Percentiles rank a stretch among this genome's conserved stretches.
phyloP scores from a whole-genome alignment of 306 rosid species.

The Glycine tomentella region DNA sequence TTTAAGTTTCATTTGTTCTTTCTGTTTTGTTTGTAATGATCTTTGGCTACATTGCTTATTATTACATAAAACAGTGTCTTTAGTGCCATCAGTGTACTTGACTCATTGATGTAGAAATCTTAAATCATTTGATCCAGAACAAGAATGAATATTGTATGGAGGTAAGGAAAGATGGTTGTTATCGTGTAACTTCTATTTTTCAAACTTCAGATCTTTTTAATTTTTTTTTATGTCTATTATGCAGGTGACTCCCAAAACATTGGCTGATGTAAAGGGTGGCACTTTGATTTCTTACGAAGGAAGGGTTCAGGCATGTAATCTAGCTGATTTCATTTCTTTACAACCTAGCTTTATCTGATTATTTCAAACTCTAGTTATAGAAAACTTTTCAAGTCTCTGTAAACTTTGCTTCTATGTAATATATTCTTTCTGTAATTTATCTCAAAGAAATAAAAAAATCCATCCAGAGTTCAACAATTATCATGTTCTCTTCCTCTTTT shows the following conservation, averaged over 20 bases:
- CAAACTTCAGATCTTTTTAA: conserved; percentile 29
- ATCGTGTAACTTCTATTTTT: conserved; percentile 17
- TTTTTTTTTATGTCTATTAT: conserved; percentile 19
- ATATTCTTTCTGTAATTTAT: conserved; percentile 17
- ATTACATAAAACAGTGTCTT: conserved; percentile 34
- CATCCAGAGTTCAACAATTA: neutral
- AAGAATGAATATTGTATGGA: conserved; percentile 97
- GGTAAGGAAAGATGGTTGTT: conserved; percentile 55
- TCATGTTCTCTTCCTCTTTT: conserved; percentile 1
- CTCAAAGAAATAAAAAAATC: neutral
- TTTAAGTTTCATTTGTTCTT: conserved; percentile 38
- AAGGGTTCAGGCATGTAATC: conserved; percentile 50
- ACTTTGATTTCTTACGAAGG: conserved; percentile 97
- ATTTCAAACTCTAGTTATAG: conserved; percentile 23
- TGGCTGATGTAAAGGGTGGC: conserved; percentile 99
- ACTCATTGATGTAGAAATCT: conserved; percentile 63
- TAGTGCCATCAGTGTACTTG: conserved; percentile 61
- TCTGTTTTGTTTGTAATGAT: conserved; percentile 6
- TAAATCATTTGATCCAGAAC: conserved; percentile 63
- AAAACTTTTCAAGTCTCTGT: neutral
- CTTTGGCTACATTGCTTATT: conserved; percentile 5
- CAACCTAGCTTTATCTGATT: conserved; percentile 19
- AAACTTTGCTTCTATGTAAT: conserved; percentile 23
- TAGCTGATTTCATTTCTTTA: conserved; percentile 31
- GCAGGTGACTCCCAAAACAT: conserved; percentile 68